These are phyloP conservation scores for Rhodotorula kratochvilovae DNA, from an alignment of 768 basidiomycete species.

Conservation along the genomic window DNA sequence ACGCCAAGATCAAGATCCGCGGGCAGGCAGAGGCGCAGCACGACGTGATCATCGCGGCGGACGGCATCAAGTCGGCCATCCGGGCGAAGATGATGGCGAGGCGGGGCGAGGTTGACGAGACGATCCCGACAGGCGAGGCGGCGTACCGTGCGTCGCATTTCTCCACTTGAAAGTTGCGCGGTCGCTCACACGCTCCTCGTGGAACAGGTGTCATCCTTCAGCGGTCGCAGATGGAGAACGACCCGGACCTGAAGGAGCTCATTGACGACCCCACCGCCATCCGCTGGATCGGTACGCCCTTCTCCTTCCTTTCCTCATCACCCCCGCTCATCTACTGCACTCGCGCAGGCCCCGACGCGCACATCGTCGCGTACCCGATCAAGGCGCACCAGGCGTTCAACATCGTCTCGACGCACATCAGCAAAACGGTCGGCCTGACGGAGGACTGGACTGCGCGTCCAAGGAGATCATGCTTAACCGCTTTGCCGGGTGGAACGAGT, in stretches of 20 bases:
- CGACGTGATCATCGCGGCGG: conserved; percentile 50
- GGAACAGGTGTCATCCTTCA: conserved; percentile 44
- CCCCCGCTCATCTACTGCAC: neutral
- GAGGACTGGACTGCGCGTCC: conserved; percentile 46
- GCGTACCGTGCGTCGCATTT: conserved; percentile 48
- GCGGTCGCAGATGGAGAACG: conserved; percentile 45
- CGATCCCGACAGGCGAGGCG: conserved; percentile 47
- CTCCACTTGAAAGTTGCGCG: too few relatives aligned
- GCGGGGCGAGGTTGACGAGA: conserved; percentile 46
- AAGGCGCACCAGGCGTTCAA: conserved; percentile 48
- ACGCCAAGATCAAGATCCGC: conserved; percentile 37
- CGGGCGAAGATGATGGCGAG: conserved; percentile 47
- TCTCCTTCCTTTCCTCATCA: neutral
- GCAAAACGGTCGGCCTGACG: conserved; percentile 45
- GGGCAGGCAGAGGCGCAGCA: conserved; percentile 43
- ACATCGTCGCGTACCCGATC: conserved; percentile 48
- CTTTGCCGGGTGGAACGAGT: conserved; percentile 48
- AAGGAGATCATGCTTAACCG: conserved; percentile 48
- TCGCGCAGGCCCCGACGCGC: conserved; percentile 8
- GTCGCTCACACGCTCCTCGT: neutral
- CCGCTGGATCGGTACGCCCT: conserved; percentile 49
- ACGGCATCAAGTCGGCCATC: conserved; percentile 49
- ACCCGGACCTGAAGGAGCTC: conserved; percentile 48
- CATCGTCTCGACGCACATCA: conserved; percentile 50
- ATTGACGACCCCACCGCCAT: conserved; percentile 46